phyloP scores from a whole-genome alignment of 2,329 filamentous ascomycete genomes.

The Conoideocrella luteorostrata region DNA sequence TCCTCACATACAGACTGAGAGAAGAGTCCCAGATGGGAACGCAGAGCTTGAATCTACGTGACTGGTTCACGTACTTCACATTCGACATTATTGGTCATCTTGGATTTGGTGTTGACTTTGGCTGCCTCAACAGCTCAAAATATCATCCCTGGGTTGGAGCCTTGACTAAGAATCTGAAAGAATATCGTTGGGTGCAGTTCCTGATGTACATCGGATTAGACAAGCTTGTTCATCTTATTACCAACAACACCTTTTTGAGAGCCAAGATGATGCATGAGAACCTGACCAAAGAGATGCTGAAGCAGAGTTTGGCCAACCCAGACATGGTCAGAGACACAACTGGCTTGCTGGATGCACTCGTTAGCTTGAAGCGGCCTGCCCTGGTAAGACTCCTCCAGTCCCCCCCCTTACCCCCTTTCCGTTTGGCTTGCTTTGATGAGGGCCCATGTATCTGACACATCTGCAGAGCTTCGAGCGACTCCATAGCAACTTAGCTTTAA shows the following conservation, averaged over 20 bases:
- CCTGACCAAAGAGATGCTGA: not conserved
- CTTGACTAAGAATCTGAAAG: not conserved
- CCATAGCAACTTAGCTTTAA: constrained; percentile 11
- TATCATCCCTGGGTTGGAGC: constrained; percentile 19
- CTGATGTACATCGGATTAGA: not conserved
- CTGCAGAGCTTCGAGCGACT: constrained; percentile 10
- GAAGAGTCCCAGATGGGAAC: constrained; percentile 8
- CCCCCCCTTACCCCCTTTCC: too few species aligned
- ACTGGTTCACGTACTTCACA: constrained; percentile 22
- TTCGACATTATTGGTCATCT: constrained; percentile 27
- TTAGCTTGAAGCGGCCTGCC: not conserved
- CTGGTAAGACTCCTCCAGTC: too few species aligned
- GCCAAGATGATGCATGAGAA: not conserved
- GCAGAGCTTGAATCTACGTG: constrained; percentile 15
- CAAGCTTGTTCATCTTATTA: not conserved
- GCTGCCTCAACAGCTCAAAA: constrained; percentile 16
- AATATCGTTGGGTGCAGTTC: not conserved
- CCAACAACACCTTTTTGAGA: not conserved
- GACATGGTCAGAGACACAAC: not conserved
- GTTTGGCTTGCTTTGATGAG: too few species aligned
- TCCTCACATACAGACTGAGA: constrained; percentile 17
- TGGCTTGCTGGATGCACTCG: not conserved
- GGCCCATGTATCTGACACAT: too few species aligned
- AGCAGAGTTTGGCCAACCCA: not conserved
- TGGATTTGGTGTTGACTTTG: constrained; percentile 23